Base-by-base conservation (phyloP, 306 rosid species). In the Morella rubra region DNA sequence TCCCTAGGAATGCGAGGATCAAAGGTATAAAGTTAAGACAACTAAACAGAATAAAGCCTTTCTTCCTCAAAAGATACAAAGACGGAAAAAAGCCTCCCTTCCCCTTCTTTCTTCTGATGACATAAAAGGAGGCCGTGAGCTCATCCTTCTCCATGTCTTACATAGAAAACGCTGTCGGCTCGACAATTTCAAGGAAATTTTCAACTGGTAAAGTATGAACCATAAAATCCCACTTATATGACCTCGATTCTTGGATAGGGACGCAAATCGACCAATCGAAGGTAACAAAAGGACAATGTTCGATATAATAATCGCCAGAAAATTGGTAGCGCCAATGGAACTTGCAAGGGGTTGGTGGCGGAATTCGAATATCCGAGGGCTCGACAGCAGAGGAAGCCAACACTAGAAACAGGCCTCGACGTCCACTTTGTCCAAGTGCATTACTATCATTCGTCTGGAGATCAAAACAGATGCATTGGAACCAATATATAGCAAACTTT, bases 1-100 rank as follows among this genome's bases (percentile, higher is more conserved):
- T 86, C 90, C 90, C 87, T 49, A 88, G 85, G 84, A n/a, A 78
- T 66, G 52, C 22, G 51, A 47, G 74, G 65, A 18, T 16, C 13
- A 11, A 32, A 76, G 70, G 19, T 65, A 27, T 72, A 80, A 80
- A 80, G 81, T 73, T 8, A 44, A 47, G 9, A 74, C 51, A 73
- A 49, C 14, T 73, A 65, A 76, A 65, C 58, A 71, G 69, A 72
- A n/a, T 53, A 42, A 76, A 44, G 74, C 37, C 77, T n/a, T 56
- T 59, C 81, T 65, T 54, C 69, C 44, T 66, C 65, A 22, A 65
- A 72, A 81, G 14, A 12, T 4, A 70, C 73, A 41, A 69, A 42
- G 72, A 73, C 24, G 32, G 44, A 80, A 73, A 45, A 81, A 81
- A 77, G 75, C 47, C 14, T 47, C 44, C 22, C 24, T 37, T 56